phyloP scores from a whole-genome alignment of 2,329 filamentous ascomycete genomes.

The Colletotrichum noveboracense region DNA sequence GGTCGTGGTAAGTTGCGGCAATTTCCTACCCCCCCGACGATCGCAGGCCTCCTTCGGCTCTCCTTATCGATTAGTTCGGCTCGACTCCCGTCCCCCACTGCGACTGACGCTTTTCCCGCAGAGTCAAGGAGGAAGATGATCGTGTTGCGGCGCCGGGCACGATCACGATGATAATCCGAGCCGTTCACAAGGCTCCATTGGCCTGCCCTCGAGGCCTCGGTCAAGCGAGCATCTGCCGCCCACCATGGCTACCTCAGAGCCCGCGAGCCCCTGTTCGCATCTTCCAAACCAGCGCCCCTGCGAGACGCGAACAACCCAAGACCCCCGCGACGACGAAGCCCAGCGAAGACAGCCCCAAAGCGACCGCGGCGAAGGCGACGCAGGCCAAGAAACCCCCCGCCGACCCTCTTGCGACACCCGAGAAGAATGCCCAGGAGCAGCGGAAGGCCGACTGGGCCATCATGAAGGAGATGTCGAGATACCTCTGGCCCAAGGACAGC shows the following conservation, averaged over 20 bases:
- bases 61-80: background rate
- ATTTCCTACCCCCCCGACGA: background rate
- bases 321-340: background rate
- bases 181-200: conserved; percentile 16
- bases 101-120: background rate
- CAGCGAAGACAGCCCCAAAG: background rate
- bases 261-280: conserved; percentile 14
- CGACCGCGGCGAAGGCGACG: background rate
- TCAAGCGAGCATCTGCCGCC: background rate
- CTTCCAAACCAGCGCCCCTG: conserved; percentile 20
- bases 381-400: conserved; percentile 16
- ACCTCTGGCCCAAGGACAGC: conserved; percentile 94
- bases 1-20: background rate
- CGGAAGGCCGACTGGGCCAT: conserved; percentile 98
- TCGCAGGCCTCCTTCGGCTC: background rate
- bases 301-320: conserved; percentile 5
- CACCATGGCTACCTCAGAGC: conserved; percentile 21
- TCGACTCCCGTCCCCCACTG: background rate
- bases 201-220: conserved; percentile 13
- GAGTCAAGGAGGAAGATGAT: conserved; percentile 11
- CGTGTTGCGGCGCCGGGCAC: conserved; percentile 12
- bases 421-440: conserved; percentile 82
- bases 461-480: conserved; percentile 95
- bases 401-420: conserved; percentile 68
- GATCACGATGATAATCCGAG: conserved; percentile 22